A percentile compares a stretch with the other conserved stretches of the same genome.
Conservation (phyloP, 169 alveolate genomes). For the Eimeria brunetti region DNA sequence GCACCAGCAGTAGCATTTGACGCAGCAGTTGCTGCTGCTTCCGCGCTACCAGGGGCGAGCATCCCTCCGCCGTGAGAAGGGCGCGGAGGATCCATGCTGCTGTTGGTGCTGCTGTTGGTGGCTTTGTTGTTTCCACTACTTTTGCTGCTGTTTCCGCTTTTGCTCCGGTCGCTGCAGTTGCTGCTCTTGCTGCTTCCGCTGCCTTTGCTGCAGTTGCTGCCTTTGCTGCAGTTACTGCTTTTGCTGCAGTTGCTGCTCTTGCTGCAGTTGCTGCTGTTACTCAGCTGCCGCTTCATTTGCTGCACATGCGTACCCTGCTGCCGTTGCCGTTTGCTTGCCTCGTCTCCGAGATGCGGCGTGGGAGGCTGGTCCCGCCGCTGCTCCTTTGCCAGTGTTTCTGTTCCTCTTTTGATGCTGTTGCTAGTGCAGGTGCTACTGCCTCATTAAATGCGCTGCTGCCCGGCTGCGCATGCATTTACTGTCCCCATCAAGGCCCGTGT, state of each 20-base stretch:
- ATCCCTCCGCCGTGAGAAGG: conserved; percentile 29
- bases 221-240: background rate
- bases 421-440: background rate
- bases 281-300: conserved; percentile 35
- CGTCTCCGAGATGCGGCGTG: background rate
- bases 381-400: background rate
- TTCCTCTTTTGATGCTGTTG: background rate
- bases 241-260: conserved; percentile 53
- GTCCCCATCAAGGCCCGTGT: background rate
- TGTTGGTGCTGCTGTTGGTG: background rate
- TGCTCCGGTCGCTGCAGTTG: conserved; percentile 11
- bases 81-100: conserved; percentile 4
- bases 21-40: conserved; percentile 38
- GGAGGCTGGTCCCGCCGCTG: conserved; percentile 15
- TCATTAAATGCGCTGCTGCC: background rate
- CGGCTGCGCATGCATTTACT: background rate
- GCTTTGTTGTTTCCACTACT: conserved; percentile 33
- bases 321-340: background rate
- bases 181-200: background rate
- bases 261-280: conserved; percentile 36
- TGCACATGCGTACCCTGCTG: background rate
- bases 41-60: conserved; percentile 33
- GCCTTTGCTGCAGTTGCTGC: conserved; percentile 9
- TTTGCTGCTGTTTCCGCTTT: conserved; percentile 15
- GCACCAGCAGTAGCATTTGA: conserved; percentile 7